Percentiles rank a stretch among this genome's conserved stretches.
Evolutionary conservation across 1,139 yeast genomes (phyloP).

Genomic region (Pichia sp.): DNA sequence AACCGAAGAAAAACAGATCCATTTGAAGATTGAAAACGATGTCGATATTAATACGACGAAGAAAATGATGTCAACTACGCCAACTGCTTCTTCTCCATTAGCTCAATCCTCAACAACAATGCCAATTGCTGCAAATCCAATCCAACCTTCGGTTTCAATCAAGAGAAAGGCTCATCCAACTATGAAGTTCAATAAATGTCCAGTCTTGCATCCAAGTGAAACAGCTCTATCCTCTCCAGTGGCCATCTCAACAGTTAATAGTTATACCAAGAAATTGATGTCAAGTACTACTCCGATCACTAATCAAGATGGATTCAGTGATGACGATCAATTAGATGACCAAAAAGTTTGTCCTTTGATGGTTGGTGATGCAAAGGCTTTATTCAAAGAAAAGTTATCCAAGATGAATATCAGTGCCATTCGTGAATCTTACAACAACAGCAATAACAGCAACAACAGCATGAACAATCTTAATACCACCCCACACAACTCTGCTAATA

Average conservation of each 20-base stretch:
- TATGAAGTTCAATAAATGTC: slow-evolving; percentile 23
- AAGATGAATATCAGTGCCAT: slow-evolving; percentile 31
- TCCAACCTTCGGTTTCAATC: not conserved
- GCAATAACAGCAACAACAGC: too few species aligned
- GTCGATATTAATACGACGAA: not conserved
- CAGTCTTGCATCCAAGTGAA: slow-evolving; percentile 27
- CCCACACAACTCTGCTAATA: slow-evolving; percentile 2
- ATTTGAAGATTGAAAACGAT: not conserved
- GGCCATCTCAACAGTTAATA: not conserved
- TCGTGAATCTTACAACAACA: slow-evolving; percentile 21
- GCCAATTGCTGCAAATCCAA: not conserved
- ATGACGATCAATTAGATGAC: slow-evolving; percentile 30
- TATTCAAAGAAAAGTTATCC: slow-evolving; percentile 33
- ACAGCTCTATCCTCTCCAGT: slow-evolving; percentile 1
- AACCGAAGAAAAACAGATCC: not conserved
- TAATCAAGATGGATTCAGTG: slow-evolving; percentile 16
- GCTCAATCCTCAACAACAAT: too few species aligned
- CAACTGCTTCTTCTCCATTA: not conserved
- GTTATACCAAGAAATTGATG: not conserved
- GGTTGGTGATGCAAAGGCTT: slow-evolving; percentile 38
- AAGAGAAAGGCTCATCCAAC: slow-evolving; percentile 2
- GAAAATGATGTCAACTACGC: not conserved
- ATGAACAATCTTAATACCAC: too few species aligned
- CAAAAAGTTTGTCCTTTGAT: slow-evolving; percentile 40
- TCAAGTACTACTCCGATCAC: not conserved